A percentile compares a stretch with the other conserved stretches of the same genome.
Evolutionary conservation across 1,284 basidiomycete species (phyloP).

Genomic region (Tilletia caries): DNA sequence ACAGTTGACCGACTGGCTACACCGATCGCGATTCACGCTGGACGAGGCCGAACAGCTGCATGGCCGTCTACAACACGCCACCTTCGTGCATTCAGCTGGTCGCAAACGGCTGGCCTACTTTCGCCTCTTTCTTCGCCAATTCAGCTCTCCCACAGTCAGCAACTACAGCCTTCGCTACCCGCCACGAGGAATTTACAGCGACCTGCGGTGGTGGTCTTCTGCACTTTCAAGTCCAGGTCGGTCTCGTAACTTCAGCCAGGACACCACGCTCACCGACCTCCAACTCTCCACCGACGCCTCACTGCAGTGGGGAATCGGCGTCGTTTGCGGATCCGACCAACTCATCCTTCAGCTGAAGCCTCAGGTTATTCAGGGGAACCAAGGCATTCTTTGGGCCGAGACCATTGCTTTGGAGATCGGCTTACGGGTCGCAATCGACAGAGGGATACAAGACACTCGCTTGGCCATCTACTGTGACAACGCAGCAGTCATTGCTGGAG

Average conservation of each 20-base stretch:
- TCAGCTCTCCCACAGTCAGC: not conserved
- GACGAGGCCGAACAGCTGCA: not conserved
- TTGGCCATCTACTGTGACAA: not conserved
- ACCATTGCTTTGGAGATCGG: not conserved
- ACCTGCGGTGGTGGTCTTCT: not conserved
- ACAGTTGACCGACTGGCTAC: not conserved
- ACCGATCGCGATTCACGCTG: not conserved
- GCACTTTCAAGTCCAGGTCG: not conserved
- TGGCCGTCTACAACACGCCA: not conserved
- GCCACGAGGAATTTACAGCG: not conserved
- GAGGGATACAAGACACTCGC: not conserved
- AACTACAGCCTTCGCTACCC: not conserved
- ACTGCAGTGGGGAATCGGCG: not conserved
- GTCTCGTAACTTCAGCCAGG: not conserved
- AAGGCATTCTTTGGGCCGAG: not conserved
- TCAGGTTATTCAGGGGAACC: not conserved
- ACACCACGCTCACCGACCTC: not conserved
- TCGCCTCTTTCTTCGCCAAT: not conserved
- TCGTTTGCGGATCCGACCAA: not conserved
- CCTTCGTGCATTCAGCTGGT: not conserved
- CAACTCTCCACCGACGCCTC: not conserved
- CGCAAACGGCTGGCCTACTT: not conserved
- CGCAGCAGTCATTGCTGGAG: not conserved
- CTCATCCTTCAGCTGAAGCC: not conserved
- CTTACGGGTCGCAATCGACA: not conserved